Evolutionary conservation across 495 filamentous ascomycete genomes (phyloP).

Genomic region (Daldinia vernicosa): DNA sequence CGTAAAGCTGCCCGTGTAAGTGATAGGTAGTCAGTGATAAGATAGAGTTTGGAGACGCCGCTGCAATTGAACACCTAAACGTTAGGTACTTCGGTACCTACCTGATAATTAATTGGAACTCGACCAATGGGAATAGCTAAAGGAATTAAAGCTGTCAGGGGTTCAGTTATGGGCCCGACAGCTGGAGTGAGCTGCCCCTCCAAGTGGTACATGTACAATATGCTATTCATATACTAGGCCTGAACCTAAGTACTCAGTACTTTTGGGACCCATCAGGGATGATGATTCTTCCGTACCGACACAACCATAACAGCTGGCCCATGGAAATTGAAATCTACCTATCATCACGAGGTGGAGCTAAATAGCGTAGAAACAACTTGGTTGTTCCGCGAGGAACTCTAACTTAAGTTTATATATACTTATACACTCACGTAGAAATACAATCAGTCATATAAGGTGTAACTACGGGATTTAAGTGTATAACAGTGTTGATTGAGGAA

Average conservation of each 20-base stretch:
- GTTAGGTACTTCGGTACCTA: too few relatives aligned
- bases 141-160: conserved; percentile 24
- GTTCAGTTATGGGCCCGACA: neutral
- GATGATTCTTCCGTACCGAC: conserved; percentile 32
- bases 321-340: too few relatives aligned
- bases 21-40: conserved; percentile 19
- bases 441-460: too few relatives aligned
- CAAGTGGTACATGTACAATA: neutral
- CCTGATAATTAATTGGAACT: conserved; percentile 25
- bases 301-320: too few relatives aligned
- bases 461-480: too few relatives aligned
- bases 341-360: too few relatives aligned
- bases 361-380: too few relatives aligned
- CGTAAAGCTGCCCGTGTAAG: conserved; percentile 28
- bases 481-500: too few relatives aligned
- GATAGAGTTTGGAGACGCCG: neutral
- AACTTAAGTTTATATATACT: too few relatives aligned
- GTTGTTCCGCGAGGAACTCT: too few relatives aligned
- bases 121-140: conserved; percentile 15
- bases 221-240: neutral
- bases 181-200: conserved; percentile 30
- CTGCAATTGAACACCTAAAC: conserved; percentile 42
- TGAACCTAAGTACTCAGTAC: neutral
- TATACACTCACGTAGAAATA: too few relatives aligned
- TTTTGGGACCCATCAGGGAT: neutral